These are phyloP conservation scores for Lasiodiplodia hormozganensis DNA, from an alignment of 2,329 filamentous ascomycete genomes.

Conservation along the genomic window DNA sequence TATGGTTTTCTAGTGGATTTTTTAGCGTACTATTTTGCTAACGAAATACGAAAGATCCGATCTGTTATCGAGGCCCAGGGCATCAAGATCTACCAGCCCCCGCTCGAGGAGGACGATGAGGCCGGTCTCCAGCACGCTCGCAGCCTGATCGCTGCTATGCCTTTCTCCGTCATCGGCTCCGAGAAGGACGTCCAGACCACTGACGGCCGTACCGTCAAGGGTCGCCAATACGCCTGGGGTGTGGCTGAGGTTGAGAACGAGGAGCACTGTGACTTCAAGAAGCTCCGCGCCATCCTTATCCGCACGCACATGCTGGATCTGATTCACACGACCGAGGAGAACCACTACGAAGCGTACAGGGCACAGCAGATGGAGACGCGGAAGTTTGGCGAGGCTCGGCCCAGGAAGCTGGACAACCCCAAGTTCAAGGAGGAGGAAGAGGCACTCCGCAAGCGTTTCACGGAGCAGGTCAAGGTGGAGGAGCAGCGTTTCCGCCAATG, in stretches of 20 bases:
- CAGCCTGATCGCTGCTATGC: constrained; percentile 95
- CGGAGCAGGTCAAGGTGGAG: constrained; percentile 99
- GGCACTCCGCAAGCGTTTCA: constrained; percentile 97
- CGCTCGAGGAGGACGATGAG: constrained; percentile 97
- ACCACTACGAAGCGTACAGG: constrained; percentile 98
- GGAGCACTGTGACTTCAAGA: constrained; percentile 99
- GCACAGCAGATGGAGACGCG: constrained; percentile 99
- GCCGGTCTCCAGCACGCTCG: constrained; percentile 93
- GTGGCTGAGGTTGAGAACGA: constrained; percentile 99
- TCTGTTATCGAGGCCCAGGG: constrained; percentile 96
- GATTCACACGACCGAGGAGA: constrained; percentile 99
- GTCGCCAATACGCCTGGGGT: constrained; percentile 98
- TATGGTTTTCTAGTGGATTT: constrained; percentile 55
- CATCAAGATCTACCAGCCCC: constrained; percentile 99
- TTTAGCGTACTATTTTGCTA: constrained; percentile 23
- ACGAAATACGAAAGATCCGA: constrained; percentile 69
- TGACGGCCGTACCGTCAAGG: constrained; percentile 97
- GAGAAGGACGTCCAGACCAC: constrained; percentile 99
- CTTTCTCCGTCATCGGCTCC: constrained; percentile 97
- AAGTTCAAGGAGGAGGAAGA: constrained; percentile 99
- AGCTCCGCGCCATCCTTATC: constrained; percentile 97
- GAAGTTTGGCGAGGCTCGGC: constrained; percentile 97
- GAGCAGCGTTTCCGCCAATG: constrained; percentile 99
- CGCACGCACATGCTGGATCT: constrained; percentile 99
- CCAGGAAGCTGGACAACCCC: constrained; percentile 98